Percentiles rank a stretch among this genome's conserved stretches.
These are phyloP conservation scores for Stentor roeselii DNA, from an alignment of 73 alveolate species.

Conservation along the genomic window DNA sequence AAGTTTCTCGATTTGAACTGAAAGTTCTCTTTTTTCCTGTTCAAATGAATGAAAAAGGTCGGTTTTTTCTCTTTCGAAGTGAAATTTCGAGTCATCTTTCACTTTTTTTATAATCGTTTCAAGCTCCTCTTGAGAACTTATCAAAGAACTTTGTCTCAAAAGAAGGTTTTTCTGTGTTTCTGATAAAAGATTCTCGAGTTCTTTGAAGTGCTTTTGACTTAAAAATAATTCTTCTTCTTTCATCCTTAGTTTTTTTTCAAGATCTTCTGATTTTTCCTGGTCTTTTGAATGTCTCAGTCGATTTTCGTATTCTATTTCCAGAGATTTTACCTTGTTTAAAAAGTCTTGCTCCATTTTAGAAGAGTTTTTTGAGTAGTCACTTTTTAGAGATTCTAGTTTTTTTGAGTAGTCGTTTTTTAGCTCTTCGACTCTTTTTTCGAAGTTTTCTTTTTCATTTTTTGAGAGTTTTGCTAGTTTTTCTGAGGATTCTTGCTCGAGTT, in stretches of 20 bases:
- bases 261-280: neutral
- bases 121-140: neutral
- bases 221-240: neutral
- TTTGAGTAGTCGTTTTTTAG: neutral
- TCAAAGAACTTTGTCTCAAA: neutral
- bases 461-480: neutral
- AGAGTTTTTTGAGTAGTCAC: neutral
- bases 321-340: neutral
- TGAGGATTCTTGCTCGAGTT: neutral
- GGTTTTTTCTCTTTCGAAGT: neutral
- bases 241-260: neutral
- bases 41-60: neutral
- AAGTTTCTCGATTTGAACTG: neutral
- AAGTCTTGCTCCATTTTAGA: conserved; percentile 19
- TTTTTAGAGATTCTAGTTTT: neutral
- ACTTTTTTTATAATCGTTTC: neutral
- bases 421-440: neutral
- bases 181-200: neutral
- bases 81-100: neutral
- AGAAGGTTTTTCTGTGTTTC: neutral
- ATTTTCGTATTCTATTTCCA: neutral
- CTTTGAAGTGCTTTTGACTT: neutral
- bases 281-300: neutral
- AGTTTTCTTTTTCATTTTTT: neutral
- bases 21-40: neutral